Conservation (phyloP, 345 rosid genomes). For the Carallia brachiata region DNA sequence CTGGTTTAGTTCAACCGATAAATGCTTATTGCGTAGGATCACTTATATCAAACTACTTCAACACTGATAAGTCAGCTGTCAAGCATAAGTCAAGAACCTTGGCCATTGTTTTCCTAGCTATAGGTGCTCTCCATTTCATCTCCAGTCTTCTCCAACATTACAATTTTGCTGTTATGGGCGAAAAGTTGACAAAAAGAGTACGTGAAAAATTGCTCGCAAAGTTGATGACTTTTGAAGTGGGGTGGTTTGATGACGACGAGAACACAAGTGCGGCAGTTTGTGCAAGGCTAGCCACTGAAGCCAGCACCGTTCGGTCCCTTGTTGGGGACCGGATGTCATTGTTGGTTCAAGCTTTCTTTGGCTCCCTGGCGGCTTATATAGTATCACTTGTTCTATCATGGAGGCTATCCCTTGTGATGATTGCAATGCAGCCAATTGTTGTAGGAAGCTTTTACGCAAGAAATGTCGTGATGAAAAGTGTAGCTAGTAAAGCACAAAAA, state of each 20-base stretch:
- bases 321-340: slow-evolving; percentile 66
- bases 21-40: slow-evolving; percentile 66
- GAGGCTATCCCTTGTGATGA: slow-evolving; percentile 58
- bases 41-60: slow-evolving; percentile 53
- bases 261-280: slow-evolving; percentile 66
- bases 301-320: slow-evolving; percentile 50
- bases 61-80: slow-evolving; percentile 35
- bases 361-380: slow-evolving; percentile 49
- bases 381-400: slow-evolving; percentile 50
- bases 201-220: slow-evolving; percentile 48
- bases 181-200: slow-evolving; percentile 58
- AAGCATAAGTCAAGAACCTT: slow-evolving; percentile 43
- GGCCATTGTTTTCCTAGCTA: slow-evolving; percentile 49
- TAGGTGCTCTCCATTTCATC: slow-evolving; percentile 48
- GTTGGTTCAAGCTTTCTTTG: slow-evolving; percentile 54
- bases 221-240: slow-evolving; percentile 59
- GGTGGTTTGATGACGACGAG: slow-evolving; percentile 68
- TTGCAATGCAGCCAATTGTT: slow-evolving; percentile 56
- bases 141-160: slow-evolving; percentile 57
- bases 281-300: slow-evolving; percentile 62
- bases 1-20: slow-evolving; percentile 64
- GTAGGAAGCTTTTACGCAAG: slow-evolving; percentile 56
- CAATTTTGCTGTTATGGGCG: slow-evolving; percentile 62
- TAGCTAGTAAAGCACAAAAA: slow-evolving; percentile 59
- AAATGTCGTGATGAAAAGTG: slow-evolving; percentile 52